Evolutionary conservation across 73 alveolate genomes (phyloP).

Genomic region (Paramecium tetraurelia): DNA sequence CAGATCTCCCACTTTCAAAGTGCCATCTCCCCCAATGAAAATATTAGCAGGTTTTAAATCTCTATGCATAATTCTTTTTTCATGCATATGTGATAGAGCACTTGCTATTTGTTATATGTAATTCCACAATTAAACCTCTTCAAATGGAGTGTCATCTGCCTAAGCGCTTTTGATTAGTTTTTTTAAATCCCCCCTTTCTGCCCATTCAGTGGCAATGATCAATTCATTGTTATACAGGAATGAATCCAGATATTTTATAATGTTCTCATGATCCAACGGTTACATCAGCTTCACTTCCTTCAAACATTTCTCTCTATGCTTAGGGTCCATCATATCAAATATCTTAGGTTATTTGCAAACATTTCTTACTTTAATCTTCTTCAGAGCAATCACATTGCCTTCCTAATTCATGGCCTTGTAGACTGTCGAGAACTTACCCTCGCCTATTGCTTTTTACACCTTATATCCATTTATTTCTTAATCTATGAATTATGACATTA

Average conservation of each 20-base stretch:
- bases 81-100: conserved; percentile 96
- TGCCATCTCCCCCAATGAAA: conserved; percentile 86
- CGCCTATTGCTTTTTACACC: conserved; percentile 78
- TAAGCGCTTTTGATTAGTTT: conserved; percentile 75
- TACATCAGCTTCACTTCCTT: conserved; percentile 85
- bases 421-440: conserved; percentile 96
- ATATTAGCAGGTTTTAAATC: conserved; percentile 99
- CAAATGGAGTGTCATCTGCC: conserved; percentile 81
- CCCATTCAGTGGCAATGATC: conserved; percentile 97
- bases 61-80: conserved; percentile 94
- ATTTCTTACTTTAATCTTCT: conserved; percentile 79
- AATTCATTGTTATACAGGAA: conserved; percentile 91
- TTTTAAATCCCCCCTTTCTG: conserved; percentile 97
- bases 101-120: conserved; percentile 84
- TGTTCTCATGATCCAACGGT: conserved; percentile 90
- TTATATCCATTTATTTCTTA: conserved; percentile 61
- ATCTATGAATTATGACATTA: conserved; percentile 39
- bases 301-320: conserved; percentile 91
- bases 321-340: conserved; percentile 97
- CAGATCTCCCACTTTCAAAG: conserved; percentile 92
- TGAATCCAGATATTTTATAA: conserved; percentile 91
- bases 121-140: conserved; percentile 87
- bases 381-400: conserved; percentile 82
- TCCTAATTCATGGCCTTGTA: conserved; percentile 89
- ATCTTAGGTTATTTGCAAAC: conserved; percentile 60